phyloP scores from a whole-genome alignment of 2,329 filamentous ascomycete species.

The Diplodia seriata region DNA sequence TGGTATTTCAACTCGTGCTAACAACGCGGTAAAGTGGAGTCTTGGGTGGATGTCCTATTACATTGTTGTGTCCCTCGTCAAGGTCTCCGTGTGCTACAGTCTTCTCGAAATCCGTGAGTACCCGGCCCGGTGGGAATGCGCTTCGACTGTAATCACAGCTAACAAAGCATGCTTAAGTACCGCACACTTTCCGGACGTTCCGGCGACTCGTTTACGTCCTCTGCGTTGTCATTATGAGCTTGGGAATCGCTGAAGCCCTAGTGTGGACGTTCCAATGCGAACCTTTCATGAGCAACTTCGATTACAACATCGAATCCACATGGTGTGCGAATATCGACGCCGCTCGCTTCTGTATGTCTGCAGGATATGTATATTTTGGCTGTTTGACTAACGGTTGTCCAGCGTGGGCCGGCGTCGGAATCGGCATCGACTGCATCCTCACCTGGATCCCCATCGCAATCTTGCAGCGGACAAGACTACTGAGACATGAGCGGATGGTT shows the following conservation, averaged over 20 bases:
- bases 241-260: slow-evolving; percentile 25
- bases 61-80: slow-evolving; percentile 30
- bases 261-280: slow-evolving; percentile 31
- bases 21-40: slow-evolving; percentile 14
- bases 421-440: slow-evolving; percentile 25
- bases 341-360: slow-evolving; percentile 24
- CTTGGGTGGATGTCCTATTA: slow-evolving; percentile 27
- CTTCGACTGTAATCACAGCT: neutral
- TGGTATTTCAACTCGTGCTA: neutral
- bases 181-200: slow-evolving; percentile 21
- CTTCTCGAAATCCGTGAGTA: slow-evolving; percentile 30
- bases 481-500: slow-evolving; percentile 24
- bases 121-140: too few species aligned
- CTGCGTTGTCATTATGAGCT: slow-evolving; percentile 17
- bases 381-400: neutral
- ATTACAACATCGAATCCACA: slow-evolving; percentile 15
- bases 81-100: slow-evolving; percentile 32
- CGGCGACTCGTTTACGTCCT: slow-evolving; percentile 15
- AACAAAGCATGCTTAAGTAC: slow-evolving; percentile 1
- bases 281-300: slow-evolving; percentile 31
- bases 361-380: neutral
- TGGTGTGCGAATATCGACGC: slow-evolving; percentile 27
- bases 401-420: slow-evolving; percentile 31
- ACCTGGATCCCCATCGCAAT: slow-evolving; percentile 31
- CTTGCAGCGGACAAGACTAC: slow-evolving; percentile 22